Base-by-base conservation (phyloP, 306 rosid species). In the Fragaria ananassa region DNA sequence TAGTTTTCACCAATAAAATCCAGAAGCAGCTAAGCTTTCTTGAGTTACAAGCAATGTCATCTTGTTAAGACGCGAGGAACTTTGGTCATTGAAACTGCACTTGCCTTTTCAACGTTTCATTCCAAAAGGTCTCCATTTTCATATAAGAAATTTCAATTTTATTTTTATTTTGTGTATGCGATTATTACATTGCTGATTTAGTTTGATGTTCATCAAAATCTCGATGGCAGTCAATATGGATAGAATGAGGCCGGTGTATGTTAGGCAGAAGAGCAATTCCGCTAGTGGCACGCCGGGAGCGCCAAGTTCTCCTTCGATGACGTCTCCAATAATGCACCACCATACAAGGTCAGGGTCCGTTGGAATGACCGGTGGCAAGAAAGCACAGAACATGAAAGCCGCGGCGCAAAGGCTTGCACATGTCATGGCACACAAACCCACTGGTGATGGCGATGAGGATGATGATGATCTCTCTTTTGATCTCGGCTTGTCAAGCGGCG, bases 321-420 rank as follows among this genome's bases (percentile, higher is more conserved):
- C 76, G 64, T 81, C 86, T 25, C 78, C 91, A 0, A 18, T 71
- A 23, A 57, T 6, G 76, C 72, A 76, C 68, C 94, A 85, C 71
- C 98, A 93, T 67, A 27, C 67, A 1, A 92, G 88, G 74, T 31
- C 82, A 8, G 91, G 70, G 41, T 90, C 96, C 39, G 23, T 74
- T 0, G 95, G 96, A 60, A 12, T 85, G 80, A 60, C 54, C 1
- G 84, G 71, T 42, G 46, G 78, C 31, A 85, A 88, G 85, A 90
- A 89, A 85, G 82, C 88, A 4, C 97, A 85, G 90, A 93, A 86
- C 80, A 83, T 96, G 8, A 91, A 91, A 85, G 97, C 99, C 8
- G 97, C 99, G 1, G 99, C 99, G 1, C 97, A 92, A 72, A 88
- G 97, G 83, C 97, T 95, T n/a, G 99, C 97, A n/a, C 93, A 89